Base-by-base conservation (phyloP, 1,284 basidiomycete species). In the Naganishia sp. region DNA sequence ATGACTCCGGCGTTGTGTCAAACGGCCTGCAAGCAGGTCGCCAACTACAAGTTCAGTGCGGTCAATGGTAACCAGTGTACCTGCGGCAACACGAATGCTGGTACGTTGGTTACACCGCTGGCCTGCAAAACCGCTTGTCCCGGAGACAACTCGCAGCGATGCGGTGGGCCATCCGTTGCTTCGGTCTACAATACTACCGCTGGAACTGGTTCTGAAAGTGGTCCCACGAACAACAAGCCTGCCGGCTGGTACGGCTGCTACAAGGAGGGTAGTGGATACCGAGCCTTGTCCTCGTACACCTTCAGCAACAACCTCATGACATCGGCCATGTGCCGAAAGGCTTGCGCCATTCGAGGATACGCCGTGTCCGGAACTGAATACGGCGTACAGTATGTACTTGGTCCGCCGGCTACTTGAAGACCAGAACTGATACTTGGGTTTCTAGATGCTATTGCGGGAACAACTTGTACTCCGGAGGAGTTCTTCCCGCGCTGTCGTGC, bases 41-140 rank as follows among this genome's bases (percentile, higher is more conserved):
- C 48, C 48, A 61, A 61, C 39, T 61, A 61, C 23, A 49, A 52
- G 59, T 61, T 43, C 48, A 61, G 59, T 36, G 59, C 59, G 11
- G 28, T 52, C 31, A 39, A 25, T 3, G 66, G 59, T 28, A 63
- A 23, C 10, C 52, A 67, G 31, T 73, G 71, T 63, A 52, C 68
- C 3, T 74, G 74, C 60, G 74, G 72, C 16, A 57, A 67, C 53
- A 64, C 69, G 10, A 68, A 64, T 13, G 23, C 55, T 48, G 43
- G 66, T 18, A 45, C 23, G 6, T 48, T 67, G 25, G 23, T 70
- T 11, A 68, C 56, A 15, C 69, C 73, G 2, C 68, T 68, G 11
- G 57, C 66, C 39, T 77, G 75, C 66, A 72, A 57, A 33, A 56
- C 53, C 15, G 28, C 69, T 13, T 78, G 77, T 61, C 70, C 72